Conservation (phyloP, 1,284 basidiomycete species). For the Coniophora puteana region DNA sequence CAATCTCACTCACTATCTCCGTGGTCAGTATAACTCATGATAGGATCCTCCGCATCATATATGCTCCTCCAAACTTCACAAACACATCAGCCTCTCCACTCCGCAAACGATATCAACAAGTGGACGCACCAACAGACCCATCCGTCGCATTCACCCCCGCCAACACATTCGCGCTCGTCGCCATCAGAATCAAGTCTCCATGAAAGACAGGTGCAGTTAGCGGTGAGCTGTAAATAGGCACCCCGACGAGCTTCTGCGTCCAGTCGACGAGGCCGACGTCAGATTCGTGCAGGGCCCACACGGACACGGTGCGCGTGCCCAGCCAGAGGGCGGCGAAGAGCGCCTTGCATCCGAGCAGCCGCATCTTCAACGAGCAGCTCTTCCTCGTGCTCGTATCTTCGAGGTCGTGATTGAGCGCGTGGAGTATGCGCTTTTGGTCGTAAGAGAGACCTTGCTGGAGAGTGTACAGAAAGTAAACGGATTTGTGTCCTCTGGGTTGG, state of each 20-base stretch:
- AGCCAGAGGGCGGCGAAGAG: conserved; percentile 3
- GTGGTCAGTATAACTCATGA: conserved; percentile 66
- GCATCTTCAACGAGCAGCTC: no score
- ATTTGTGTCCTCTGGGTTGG: no score
- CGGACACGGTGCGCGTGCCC: conserved; percentile 9
- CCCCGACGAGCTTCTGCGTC: conserved; percentile 75
- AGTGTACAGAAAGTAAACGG: no score
- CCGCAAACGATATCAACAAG: conserved; percentile 2
- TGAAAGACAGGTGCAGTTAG: conserved; percentile 58
- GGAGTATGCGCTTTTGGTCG: no score
- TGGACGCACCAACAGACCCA: conserved; percentile 62
- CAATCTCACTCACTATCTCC: conserved; percentile 48
- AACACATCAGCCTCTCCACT: conserved; percentile 11
- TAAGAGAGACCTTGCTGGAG: no score
- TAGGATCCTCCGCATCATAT: conserved; percentile 62
- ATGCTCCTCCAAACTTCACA: conserved; percentile 81
- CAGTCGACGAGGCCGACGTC: conserved; percentile 86
- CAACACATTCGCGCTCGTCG: conserved; percentile 76
- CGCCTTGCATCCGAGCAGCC: no score
- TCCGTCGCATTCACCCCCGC: conserved; percentile 71
- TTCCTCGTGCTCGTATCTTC: no score
- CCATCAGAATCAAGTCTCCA: conserved; percentile 56
- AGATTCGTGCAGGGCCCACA: conserved; percentile 56
- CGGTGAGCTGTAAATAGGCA: conserved; percentile 49
- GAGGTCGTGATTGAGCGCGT: no score